Evolutionary conservation across 768 basidiomycete genomes (phyloP).

Genomic region (Boletus pseudopeckii): DNA sequence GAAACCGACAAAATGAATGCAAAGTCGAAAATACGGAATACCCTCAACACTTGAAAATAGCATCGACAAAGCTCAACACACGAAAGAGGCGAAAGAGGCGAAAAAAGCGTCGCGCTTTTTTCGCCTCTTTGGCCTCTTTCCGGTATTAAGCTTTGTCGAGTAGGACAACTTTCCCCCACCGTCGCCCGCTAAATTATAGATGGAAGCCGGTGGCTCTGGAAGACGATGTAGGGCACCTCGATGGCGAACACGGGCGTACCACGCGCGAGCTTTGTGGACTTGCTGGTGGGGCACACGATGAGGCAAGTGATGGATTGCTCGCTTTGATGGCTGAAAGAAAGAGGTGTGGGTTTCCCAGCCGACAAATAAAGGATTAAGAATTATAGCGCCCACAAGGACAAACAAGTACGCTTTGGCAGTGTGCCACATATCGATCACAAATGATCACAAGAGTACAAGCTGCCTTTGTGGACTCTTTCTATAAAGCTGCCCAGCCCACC

Average conservation of each 20-base stretch:
- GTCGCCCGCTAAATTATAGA: too few species aligned
- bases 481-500: constrained; percentile 24
- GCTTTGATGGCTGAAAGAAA: constrained; percentile 5
- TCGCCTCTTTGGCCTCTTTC: too few species aligned
- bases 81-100: too few species aligned
- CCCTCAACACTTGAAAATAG: too few species aligned
- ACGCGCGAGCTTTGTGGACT: neutral
- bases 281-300: neutral
- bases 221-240: neutral
- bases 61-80: too few species aligned
- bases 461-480: constrained; percentile 25
- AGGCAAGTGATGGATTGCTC: neutral
- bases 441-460: constrained; percentile 26
- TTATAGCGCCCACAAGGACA: constrained; percentile 43
- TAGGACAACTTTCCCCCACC: too few species aligned
- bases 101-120: too few species aligned
- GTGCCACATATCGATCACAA: constrained; percentile 31
- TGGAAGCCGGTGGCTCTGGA: neutral
- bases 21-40: too few species aligned
- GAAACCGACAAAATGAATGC: too few species aligned
- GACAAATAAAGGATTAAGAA: constrained; percentile 29
- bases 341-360: constrained; percentile 21
- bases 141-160: too few species aligned
- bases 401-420: constrained; percentile 39
- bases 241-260: neutral